Evolutionary conservation across 2,329 filamentous ascomycete genomes (phyloP), one percentile per base, ranked within the genome.

Genomic region (Lasiodiplodia sp.): DNA sequence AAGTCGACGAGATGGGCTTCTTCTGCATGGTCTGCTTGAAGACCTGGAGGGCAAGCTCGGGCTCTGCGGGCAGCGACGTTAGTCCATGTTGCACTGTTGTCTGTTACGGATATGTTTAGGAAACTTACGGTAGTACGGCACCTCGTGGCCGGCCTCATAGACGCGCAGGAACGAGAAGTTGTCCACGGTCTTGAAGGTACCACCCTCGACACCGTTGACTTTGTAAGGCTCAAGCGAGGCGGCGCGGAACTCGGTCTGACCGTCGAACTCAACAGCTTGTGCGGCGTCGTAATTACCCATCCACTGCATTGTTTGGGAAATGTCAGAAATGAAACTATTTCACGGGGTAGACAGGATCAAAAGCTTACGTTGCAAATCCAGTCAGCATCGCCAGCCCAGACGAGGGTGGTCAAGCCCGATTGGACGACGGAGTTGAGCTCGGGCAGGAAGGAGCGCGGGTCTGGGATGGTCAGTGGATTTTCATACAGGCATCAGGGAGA

Each of bases 101-200:
- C 31, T 34, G 8, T 7, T 34, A 3, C 7, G 31, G 31, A 34
- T 34, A 34, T 34, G 8, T 8, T 34, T 34, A 34, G 31, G 31
- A 8, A 11, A 78, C 76, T 72, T 71, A 76, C 23, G 71, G 69
- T 73, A 77, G 62, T 75, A 80, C 2, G 77, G 74, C 16, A 78
- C 77, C 69, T 82, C 78, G 69, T 84, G 83, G 0, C 83, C 82
- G 0, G 84, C 83, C 1, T 77, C 81, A 70, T 79, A 85, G 2
- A 86, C 83, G 23, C 81, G 78, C 70, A 86, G 73, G 76, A 84
- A 87, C 55, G 79, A 82, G 49, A 87, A 75, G 69, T 86, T 86
- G 7, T 80, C 82, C 4, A 80, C 78, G 0, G 73, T 82, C 79
- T 88, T 88, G 75, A 83, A 87, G 38, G 80, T 79, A 3, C 86